Evolutionary conservation across 768 basidiomycete genomes (phyloP).

Genomic region (Phanerochaete carnosa): DNA sequence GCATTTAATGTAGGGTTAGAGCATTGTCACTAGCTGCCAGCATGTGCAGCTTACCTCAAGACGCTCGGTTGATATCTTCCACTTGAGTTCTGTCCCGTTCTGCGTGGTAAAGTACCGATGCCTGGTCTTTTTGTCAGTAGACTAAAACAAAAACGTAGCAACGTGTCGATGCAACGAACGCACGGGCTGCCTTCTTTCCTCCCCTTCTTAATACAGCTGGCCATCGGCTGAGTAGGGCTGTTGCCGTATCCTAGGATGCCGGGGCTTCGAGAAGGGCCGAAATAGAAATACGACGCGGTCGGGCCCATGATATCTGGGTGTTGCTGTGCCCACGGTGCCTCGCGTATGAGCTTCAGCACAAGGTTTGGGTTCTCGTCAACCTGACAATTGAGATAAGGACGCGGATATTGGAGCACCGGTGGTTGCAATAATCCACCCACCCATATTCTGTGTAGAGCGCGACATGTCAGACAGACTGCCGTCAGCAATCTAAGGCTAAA

Average conservation of each 20-base stretch:
- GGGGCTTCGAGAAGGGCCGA: constrained; percentile 58
- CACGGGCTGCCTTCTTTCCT: constrained; percentile 62
- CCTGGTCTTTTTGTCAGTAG: not conserved
- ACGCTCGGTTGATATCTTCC: constrained; percentile 58
- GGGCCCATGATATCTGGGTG: constrained; percentile 78
- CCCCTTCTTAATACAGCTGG: constrained; percentile 44
- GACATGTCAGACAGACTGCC: not conserved
- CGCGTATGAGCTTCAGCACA: constrained; percentile 62
- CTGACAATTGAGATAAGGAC: constrained; percentile 27
- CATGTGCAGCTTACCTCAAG: constrained; percentile 57
- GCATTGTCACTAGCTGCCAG: not conserved
- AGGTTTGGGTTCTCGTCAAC: constrained; percentile 56
- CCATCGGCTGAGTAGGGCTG: constrained; percentile 54
- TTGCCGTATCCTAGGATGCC: constrained; percentile 73
- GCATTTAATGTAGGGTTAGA: not conserved
- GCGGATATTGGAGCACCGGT: not conserved
- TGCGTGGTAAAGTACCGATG: constrained; percentile 67
- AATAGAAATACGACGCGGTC: constrained; percentile 70
- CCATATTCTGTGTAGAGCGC: not conserved
- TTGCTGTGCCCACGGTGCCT: constrained; percentile 62
- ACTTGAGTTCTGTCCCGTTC: constrained; percentile 70
- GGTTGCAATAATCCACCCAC: not conserved
- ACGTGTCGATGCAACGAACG: not conserved
- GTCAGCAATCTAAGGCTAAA: not conserved
- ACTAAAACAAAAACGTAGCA: not conserved